phyloP scores from a whole-genome alignment of 352 stramenopile species.

The Pythium vanterpoolii region DNA sequence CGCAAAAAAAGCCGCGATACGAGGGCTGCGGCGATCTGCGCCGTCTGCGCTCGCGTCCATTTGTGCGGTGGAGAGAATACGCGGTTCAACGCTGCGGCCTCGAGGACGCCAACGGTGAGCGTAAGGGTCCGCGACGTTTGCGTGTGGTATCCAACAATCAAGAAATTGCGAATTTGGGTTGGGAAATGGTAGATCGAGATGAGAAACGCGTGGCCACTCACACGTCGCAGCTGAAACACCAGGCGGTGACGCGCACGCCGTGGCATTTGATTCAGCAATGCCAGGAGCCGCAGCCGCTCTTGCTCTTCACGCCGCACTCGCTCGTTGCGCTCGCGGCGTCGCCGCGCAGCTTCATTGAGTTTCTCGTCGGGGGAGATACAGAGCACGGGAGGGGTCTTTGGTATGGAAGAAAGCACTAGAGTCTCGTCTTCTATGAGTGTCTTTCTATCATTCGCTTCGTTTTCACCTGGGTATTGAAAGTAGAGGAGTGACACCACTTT shows the following conservation, averaged over 20 bases:
- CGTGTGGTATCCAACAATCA: conserved; percentile 50
- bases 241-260: conserved; percentile 48
- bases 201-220: conserved; percentile 43
- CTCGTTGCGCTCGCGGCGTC: conserved; percentile 52
- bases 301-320: conserved; percentile 45
- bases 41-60: conserved; percentile 46
- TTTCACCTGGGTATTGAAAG: conserved; percentile 47
- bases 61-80: conserved; percentile 39
- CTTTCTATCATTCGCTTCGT: neutral
- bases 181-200: conserved; percentile 67
- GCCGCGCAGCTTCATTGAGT: conserved; percentile 39
- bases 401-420: too few relatives aligned
- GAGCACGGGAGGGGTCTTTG: conserved; percentile 18
- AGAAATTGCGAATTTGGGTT: conserved; percentile 49
- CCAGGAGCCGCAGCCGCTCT: conserved; percentile 41
- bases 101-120: conserved; percentile 37
- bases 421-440: neutral
- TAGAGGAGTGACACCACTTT: conserved; percentile 58
- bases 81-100: conserved; percentile 36
- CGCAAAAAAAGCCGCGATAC: conserved; percentile 33
- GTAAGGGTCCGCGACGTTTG: conserved; percentile 34
- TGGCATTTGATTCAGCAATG: conserved; percentile 39
- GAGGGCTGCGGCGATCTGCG: conserved; percentile 34
- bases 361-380: conserved; percentile 42
- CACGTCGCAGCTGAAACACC: conserved; percentile 25